These are phyloP conservation scores for Cicer pinnatifidum DNA, from an alignment of 306 rosid species.

Conservation along the genomic window DNA sequence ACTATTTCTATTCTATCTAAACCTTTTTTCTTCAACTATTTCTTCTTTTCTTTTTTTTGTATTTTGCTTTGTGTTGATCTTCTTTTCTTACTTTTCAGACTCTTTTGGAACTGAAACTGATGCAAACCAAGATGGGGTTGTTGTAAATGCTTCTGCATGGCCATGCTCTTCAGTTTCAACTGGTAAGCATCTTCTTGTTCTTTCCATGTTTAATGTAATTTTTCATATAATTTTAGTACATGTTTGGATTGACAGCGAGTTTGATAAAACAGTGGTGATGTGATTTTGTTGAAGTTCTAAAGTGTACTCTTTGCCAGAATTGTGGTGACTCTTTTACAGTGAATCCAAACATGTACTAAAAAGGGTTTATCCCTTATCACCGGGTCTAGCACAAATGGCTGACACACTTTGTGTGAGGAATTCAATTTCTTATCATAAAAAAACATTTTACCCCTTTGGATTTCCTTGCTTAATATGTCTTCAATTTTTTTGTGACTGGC, in stretches of 20 bases:
- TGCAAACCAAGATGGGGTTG: conserved; percentile 45
- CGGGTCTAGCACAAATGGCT: no score
- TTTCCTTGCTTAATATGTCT: background rate
- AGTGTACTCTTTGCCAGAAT: no score
- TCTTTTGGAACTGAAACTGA: conserved; percentile 52
- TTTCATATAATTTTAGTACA: background rate
- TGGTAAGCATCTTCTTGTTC: conserved; percentile 48
- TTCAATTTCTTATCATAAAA: no score
- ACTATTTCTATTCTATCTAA: conserved; percentile 20
- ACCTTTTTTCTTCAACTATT: background rate
- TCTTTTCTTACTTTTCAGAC: conserved; percentile 49
- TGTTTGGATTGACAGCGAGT: no score
- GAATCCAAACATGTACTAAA: no score
- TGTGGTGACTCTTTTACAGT: no score
- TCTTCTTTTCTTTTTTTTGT: background rate
- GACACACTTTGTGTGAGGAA: no score
- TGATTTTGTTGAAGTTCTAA: no score
- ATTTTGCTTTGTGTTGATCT: conserved; percentile 16
- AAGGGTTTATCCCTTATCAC: no score
- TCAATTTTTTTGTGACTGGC: background rate
- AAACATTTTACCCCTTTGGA: background rate
- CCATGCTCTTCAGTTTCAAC: conserved; percentile 62
- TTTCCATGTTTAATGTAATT: conserved; percentile 8
- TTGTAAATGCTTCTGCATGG: conserved; percentile 46
- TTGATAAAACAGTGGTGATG: no score